Conservation (phyloP, 352 stramenopile species). For the Peronospora tabacina region DNA sequence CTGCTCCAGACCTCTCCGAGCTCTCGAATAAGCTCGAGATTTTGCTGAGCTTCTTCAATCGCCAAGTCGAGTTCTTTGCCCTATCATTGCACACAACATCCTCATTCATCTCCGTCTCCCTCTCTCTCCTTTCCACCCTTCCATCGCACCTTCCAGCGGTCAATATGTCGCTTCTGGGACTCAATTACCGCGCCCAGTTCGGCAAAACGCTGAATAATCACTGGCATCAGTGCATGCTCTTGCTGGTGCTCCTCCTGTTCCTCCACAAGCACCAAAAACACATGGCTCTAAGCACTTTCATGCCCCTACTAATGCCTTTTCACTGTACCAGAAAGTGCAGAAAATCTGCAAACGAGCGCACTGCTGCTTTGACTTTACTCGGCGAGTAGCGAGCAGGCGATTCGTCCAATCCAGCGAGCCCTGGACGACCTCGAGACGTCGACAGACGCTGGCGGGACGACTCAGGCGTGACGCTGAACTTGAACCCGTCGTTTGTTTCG, state of each 20-base stretch:
- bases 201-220: slow-evolving; percentile 68
- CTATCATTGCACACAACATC: slow-evolving; percentile 10
- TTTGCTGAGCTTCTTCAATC: slow-evolving; percentile 63
- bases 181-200: slow-evolving; percentile 76
- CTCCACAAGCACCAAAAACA: slow-evolving; percentile 34
- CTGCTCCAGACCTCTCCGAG: slow-evolving; percentile 34
- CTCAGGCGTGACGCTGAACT: slow-evolving; percentile 56
- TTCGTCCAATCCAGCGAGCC: slow-evolving; percentile 29
- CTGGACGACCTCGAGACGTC: slow-evolving; percentile 22
- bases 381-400: slow-evolving; percentile 62
- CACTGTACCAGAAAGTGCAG: slow-evolving; percentile 65
- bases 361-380: slow-evolving; percentile 64
- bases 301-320: slow-evolving; percentile 1
- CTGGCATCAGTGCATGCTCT: slow-evolving; percentile 65
- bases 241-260: slow-evolving; percentile 75
- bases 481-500: slow-evolving; percentile 25
- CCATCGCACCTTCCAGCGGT: slow-evolving; percentile 82
- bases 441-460: slow-evolving; percentile 26
- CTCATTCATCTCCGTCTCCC: slow-evolving; percentile 2
- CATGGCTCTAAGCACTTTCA: slow-evolving; percentile 31
- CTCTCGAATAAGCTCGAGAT: slow-evolving; percentile 49
- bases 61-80: slow-evolving; percentile 72
- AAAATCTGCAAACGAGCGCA: slow-evolving; percentile 78
- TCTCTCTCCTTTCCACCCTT: too few relatives aligned
- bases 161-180: slow-evolving; percentile 79